A percentile compares a stretch with the other conserved stretches of the same genome.
These are phyloP conservation scores for Sesbania bispinosa DNA, from an alignment of 306 rosid species.

Conservation along the genomic window DNA sequence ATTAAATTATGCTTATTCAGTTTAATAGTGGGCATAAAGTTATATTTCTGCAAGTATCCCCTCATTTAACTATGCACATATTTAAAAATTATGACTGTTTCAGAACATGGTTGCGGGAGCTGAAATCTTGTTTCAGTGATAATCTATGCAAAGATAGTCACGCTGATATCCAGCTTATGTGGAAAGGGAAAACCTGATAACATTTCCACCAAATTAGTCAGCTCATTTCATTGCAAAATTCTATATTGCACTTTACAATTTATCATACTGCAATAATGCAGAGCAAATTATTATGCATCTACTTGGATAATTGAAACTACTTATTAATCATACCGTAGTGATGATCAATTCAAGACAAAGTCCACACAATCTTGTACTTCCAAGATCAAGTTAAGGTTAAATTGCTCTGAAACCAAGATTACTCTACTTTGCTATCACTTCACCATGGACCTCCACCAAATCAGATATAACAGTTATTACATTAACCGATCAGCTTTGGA, in stretches of 20 bases:
- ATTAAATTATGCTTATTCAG: not conserved
- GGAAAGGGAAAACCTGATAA: not conserved
- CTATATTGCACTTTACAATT: conserved; percentile 11
- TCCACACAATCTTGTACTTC: conserved; percentile 1
- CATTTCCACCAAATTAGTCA: conserved; percentile 3
- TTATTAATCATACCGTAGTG: not conserved
- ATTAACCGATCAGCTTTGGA: not conserved
- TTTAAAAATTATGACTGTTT: conserved; percentile 8
- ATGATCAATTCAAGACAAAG: conserved; percentile 23
- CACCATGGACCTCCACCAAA: conserved; percentile 10
- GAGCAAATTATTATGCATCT: conserved; percentile 11
- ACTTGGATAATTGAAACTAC: conserved; percentile 10
- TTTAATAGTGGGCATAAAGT: not conserved
- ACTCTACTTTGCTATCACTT: conserved; percentile 25
- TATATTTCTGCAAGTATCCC: not conserved
- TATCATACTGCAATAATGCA: not conserved
- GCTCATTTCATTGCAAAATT: conserved; percentile 25
- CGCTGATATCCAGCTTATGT: not conserved
- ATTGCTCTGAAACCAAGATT: conserved; percentile 7
- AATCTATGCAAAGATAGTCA: not conserved
- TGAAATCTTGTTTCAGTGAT: conserved; percentile 20
- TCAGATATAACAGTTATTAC: not conserved
- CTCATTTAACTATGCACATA: not conserved
- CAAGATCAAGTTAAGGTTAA: conserved; percentile 1
- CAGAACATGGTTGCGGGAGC: conserved; percentile 73